These are phyloP conservation scores for Colletotrichum sp. DNA, from an alignment of 2,329 filamentous ascomycete species.

Conservation along the genomic window DNA sequence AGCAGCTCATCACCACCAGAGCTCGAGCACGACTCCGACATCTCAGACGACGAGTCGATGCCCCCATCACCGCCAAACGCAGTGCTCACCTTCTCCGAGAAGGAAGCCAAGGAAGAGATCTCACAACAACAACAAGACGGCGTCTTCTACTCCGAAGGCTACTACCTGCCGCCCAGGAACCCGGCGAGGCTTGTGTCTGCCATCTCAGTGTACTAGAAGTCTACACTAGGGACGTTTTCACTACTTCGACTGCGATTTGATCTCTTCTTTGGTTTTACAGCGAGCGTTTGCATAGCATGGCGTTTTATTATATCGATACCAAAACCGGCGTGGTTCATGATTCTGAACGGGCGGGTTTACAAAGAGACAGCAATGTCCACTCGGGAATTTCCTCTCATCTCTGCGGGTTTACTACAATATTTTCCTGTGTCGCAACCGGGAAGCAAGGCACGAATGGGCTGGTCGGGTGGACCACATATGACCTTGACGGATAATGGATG, in stretches of 20 bases:
- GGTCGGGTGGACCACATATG: not conserved
- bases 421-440: not conserved
- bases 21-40: constrained; percentile 70
- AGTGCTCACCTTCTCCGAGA: constrained; percentile 63
- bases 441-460: constrained; percentile 2
- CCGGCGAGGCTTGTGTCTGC: constrained; percentile 55
- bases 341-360: not conserved
- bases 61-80: constrained; percentile 70
- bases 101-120: constrained; percentile 50
- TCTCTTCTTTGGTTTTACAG: constrained; percentile 16
- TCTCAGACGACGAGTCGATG: constrained; percentile 75
- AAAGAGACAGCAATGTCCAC: constrained; percentile 18
- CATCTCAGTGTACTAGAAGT: constrained; percentile 59
- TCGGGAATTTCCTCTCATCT: constrained; percentile 9
- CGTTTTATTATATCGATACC: constrained; percentile 30
- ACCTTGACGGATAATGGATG: constrained; percentile 18
- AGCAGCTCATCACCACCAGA: constrained; percentile 64
- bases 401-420: not conserved
- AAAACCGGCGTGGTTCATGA: constrained; percentile 18
- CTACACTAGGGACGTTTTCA: not conserved
- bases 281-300: constrained; percentile 29
- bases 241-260: constrained; percentile 19
- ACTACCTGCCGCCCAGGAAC: constrained; percentile 58
- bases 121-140: constrained; percentile 39
- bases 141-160: constrained; percentile 55